Base-by-base conservation (phyloP, 2,329 filamentous ascomycete genomes). In the Nigrograna mackinnonii region DNA sequence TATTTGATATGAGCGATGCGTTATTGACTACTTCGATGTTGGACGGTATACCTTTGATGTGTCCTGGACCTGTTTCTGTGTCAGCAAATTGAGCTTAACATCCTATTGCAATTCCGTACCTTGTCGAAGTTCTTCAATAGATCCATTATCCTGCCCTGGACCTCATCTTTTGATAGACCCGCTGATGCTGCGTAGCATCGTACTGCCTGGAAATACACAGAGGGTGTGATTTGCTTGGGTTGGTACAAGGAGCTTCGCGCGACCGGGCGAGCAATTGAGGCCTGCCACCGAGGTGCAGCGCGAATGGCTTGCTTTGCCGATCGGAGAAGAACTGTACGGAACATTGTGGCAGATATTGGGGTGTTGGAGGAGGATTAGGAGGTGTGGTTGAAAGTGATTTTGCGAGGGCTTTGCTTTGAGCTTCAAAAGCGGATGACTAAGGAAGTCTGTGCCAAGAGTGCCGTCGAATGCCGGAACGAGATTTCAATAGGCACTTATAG, bases 71-170 rank as follows among this genome's bases (percentile, higher is more conserved):
- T 89, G 67, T 35, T 35, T 33, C 24, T 24, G 39, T 12, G 47
- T 69, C 61, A 69, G 64, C 56, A 40, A 53, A 44, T 22, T 39
- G 6, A 14, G 6, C 22, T 41, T 24, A 35, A 19, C 31, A 39
- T 33, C 33, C 39, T 37, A 50, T 55, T 46, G 7, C 13, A 22
- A 30, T 71, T 28, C 47, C 78, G 58, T 71, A 91, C 89, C 87
- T 99, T 99, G 79, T 99, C 94, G 71, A 97, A 99, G 72, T 91
- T 92, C 77, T 91, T 87, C 73, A 99, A 74, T 64, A 99, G 79
- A 73, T 90, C 88, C 71, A 95, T 81, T 79, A 97, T 96, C 69
- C 92, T 84, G 48, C 89, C 89, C 77, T 95, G 86, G 44, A 96
- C 88, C 77, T 96, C 90, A 43, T 85, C 79, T 79, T 91, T 86